Conservation (phyloP, 768 basidiomycete genomes). For the Podaxis carcinomalis region DNA sequence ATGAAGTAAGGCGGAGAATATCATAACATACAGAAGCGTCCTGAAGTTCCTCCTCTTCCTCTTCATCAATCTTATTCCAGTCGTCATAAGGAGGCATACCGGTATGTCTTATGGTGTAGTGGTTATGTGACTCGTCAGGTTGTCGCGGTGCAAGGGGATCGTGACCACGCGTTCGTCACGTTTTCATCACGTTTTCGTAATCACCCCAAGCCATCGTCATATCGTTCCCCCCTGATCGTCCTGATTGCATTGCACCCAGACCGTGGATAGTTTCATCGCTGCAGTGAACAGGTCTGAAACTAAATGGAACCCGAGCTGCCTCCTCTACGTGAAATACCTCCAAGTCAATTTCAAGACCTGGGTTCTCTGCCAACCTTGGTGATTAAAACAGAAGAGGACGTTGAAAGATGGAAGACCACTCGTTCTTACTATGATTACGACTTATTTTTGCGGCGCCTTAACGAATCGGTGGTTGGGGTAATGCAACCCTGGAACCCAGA, state of each 20-base stretch:
- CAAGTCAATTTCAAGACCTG: slow-evolving; percentile 16
- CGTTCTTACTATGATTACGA: slow-evolving; percentile 71
- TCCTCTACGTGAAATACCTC: slow-evolving; percentile 24
- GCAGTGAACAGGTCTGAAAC: neutral
- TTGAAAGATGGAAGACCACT: slow-evolving; percentile 67
- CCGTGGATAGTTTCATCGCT: neutral
- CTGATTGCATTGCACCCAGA: neutral
- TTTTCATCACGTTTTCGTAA: neutral
- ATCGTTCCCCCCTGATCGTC: neutral
- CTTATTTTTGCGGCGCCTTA: slow-evolving; percentile 72
- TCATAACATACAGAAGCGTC: slow-evolving; percentile 49
- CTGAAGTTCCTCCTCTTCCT: slow-evolving; percentile 80
- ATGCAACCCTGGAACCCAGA: slow-evolving; percentile 40
- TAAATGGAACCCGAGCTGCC: neutral
- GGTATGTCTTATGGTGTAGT: neutral
- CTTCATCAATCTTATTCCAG: slow-evolving; percentile 76
- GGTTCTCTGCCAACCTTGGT: slow-evolving; percentile 37
- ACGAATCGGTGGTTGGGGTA: slow-evolving; percentile 70
- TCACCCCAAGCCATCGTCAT: neutral
- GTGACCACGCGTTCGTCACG: slow-evolving; percentile 2
- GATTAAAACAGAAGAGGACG: slow-evolving; percentile 71
- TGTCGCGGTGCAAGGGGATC: neutral
- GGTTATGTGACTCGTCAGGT: neutral
- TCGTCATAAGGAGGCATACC: slow-evolving; percentile 71
- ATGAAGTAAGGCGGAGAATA: neutral